Percentiles rank a stretch among this genome's conserved stretches.
Evolutionary conservation across 2,329 filamentous ascomycete species (phyloP).

Genomic region (Colletotrichum sublineola): DNA sequence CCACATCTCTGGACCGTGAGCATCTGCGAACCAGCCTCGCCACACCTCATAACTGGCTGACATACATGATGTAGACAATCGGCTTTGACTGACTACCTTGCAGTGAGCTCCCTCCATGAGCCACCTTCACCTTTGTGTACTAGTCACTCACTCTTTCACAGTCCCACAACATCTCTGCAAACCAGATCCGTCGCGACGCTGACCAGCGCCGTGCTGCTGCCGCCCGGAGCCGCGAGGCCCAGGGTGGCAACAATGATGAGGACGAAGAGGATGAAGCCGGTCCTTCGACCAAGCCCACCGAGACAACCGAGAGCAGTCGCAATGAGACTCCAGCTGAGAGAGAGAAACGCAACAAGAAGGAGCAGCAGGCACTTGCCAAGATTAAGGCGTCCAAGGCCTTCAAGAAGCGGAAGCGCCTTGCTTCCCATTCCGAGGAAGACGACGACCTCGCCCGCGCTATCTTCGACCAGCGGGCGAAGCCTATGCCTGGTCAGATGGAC

Average conservation of each 20-base stretch:
- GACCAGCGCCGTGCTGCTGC: constrained; percentile 56
- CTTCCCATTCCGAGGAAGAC: constrained; percentile 59
- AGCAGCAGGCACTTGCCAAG: constrained; percentile 69
- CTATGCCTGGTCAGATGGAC: constrained; percentile 85
- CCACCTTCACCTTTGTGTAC: background rate
- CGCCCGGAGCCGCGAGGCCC: constrained; percentile 45
- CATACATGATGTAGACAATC: constrained; percentile 56
- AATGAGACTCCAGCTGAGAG: constrained; percentile 44
- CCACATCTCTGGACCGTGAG: constrained; percentile 40
- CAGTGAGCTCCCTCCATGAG: constrained; percentile 51
- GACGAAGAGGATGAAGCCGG: constrained; percentile 33
- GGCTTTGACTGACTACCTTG: constrained; percentile 67
- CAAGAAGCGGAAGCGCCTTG: constrained; percentile 64
- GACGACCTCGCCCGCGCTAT: constrained; percentile 65
- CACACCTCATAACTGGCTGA: constrained; percentile 5
- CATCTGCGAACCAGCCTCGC: background rate
- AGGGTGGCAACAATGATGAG: constrained; percentile 47
- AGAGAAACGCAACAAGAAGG: constrained; percentile 58
- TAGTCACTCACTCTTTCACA: constrained; percentile 47
- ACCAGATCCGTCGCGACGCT: constrained; percentile 66
- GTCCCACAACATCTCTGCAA: constrained; percentile 79
- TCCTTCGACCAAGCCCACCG: constrained; percentile 31
- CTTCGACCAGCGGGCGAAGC: constrained; percentile 61
- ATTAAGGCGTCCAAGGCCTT: constrained; percentile 72
- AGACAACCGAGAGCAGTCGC: constrained; percentile 40